Percentiles rank a stretch among this genome's conserved stretches.
Conservation (phyloP, 169 alveolate species). For the Eimeria tenella region DNA sequence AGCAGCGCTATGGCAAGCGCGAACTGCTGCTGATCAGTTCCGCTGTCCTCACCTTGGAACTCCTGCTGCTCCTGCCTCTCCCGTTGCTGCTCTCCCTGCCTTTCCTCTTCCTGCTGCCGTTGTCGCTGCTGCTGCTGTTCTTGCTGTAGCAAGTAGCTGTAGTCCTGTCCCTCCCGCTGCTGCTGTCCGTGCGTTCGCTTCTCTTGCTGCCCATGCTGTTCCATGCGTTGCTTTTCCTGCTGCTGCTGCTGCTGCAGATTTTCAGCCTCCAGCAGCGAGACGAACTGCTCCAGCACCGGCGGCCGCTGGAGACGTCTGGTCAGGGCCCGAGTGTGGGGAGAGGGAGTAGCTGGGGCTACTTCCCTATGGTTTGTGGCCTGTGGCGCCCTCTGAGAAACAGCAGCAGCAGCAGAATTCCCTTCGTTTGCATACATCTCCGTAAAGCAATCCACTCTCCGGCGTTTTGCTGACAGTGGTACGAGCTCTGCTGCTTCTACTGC, state of each 20-base stretch:
- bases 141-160: neutral
- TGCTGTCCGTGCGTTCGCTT: neutral
- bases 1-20: constrained; percentile 36
- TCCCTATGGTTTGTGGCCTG: too few relatives aligned
- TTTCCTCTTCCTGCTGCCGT: neutral
- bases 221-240: neutral
- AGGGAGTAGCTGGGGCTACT: too few relatives aligned
- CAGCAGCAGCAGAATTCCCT: neutral
- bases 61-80: neutral
- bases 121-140: neutral
- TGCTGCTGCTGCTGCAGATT: constrained; percentile 17
- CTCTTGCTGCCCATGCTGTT: neutral
- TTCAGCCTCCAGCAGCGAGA: neutral
- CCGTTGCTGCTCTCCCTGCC: neutral
- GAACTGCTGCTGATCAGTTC: neutral
- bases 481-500: too few relatives aligned
- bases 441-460: neutral
- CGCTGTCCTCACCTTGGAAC: neutral
- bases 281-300: neutral
- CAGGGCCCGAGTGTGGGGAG: neutral
- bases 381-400: neutral
- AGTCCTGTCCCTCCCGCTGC: neutral
- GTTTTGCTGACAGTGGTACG: neutral
- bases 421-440: too few relatives aligned
- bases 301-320: neutral